Evolutionary conservation across 73 alveolate species (phyloP).

Genomic region (Stentor roeselii): DNA sequence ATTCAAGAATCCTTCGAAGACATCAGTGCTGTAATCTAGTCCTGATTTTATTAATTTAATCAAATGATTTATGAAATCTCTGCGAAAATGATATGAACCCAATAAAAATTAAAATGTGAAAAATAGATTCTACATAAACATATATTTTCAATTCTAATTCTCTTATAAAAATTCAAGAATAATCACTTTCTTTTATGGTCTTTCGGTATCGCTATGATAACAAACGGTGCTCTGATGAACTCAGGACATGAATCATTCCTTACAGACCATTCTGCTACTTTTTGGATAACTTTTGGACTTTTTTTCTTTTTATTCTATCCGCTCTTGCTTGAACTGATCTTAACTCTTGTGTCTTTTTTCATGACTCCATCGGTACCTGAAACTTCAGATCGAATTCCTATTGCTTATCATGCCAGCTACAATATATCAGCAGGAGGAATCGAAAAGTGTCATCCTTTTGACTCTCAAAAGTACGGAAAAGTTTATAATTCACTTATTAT

Average conservation of each 20-base stretch:
- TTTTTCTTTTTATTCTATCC: slow-evolving; percentile 33
- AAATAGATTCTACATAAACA: too few relatives aligned
- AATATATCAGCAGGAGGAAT: slow-evolving; percentile 78
- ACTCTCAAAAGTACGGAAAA: slow-evolving; percentile 73
- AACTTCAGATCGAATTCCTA: slow-evolving; percentile 35
- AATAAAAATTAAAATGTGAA: too few relatives aligned
- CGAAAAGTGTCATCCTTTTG: slow-evolving; percentile 85
- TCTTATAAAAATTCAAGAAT: too few relatives aligned
- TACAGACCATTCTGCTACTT: neutral
- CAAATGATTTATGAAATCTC: too few relatives aligned
- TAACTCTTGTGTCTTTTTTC: neutral
- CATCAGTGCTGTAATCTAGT: too few relatives aligned
- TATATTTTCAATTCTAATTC: too few relatives aligned
- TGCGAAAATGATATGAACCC: too few relatives aligned
- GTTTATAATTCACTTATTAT: slow-evolving; percentile 39
- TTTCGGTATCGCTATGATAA: neutral
- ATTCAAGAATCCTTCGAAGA: too few relatives aligned
- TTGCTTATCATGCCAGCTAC: slow-evolving; percentile 58
- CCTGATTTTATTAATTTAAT: too few relatives aligned
- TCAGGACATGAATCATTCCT: neutral
- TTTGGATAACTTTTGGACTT: slow-evolving; percentile 28
- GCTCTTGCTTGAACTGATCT: slow-evolving; percentile 30
- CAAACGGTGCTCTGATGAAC: neutral
- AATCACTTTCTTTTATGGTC: neutral
- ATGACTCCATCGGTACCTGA: neutral